Evolutionary conservation across 176 grass and related monocot genomes (phyloP).

Genomic region (Oryza rufipogon): DNA sequence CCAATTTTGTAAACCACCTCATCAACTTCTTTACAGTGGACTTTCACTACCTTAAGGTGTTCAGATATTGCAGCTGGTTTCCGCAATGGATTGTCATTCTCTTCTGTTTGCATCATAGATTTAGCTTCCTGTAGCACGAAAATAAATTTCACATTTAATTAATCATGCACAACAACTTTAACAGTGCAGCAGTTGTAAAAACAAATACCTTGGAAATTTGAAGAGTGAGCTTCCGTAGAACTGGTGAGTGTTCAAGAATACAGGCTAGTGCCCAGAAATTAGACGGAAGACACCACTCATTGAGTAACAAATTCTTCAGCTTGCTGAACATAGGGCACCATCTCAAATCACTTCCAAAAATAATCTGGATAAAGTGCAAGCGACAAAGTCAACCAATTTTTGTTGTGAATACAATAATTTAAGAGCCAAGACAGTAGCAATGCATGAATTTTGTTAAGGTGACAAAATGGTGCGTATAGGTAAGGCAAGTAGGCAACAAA

Average conservation of each 20-base stretch:
- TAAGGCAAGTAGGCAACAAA: background rate
- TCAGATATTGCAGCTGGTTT: slow-evolving; percentile 13
- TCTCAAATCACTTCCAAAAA: background rate
- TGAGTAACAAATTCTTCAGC: too few species aligned
- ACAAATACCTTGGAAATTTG: slow-evolving; percentile 27
- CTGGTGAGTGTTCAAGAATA: slow-evolving; percentile 29
- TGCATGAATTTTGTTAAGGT: background rate
- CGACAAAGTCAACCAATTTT: background rate
- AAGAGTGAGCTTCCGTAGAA: slow-evolving; percentile 32
- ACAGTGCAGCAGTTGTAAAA: background rate
- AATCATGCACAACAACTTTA: background rate
- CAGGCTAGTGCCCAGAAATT: slow-evolving; percentile 1
- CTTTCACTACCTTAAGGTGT: slow-evolving; percentile 33
- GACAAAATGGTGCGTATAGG: background rate
- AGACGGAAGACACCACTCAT: background rate
- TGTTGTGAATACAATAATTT: background rate
- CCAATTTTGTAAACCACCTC: background rate
- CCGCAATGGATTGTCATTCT: background rate
- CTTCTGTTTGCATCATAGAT: slow-evolving; percentile 12
- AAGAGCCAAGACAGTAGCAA: background rate
- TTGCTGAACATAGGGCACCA: too few species aligned
- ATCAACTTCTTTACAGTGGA: slow-evolving; percentile 15
- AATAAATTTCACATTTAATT: too few species aligned
- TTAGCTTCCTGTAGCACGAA: background rate
- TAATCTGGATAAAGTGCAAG: slow-evolving; percentile 20